Evolutionary conservation across 176 grass and related monocot species (phyloP), one percentile per base, ranked within the genome.

Genomic region (Phoenix dactylifera): DNA sequence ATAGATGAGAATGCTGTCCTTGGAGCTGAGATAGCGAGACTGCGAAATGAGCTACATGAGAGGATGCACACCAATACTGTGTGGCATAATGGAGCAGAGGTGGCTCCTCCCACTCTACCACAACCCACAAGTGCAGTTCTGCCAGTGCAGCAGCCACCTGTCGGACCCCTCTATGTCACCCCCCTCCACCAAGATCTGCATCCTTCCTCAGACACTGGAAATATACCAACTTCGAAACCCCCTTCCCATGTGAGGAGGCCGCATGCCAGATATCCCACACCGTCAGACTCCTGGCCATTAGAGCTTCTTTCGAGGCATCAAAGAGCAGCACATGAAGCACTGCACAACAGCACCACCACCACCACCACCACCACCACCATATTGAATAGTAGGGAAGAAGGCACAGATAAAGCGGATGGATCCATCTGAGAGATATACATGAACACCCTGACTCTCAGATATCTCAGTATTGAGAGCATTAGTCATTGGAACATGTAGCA

Each of bases 1-100:
- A 51, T 52, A 63, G 70, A 73, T 55, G 70, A 73, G 19, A 73
- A 73, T 28, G 54, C 23, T 48, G 28, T 19, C 14, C 59, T 73
- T 12, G 18, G 44, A 55, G 16, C n/a, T 24, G 70, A 63, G 25
- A 59, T 73, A 12, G 50, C 54, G 59, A 62, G 15, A 44, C 28
- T 73, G 26, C 59, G 55, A 52, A 63, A 55, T n/a, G 70, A 55
- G 49, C 60, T 73, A 29, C 24, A 59, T 9, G 26, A 63, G 15
- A 60, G 19, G 26, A 62, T 18, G 58, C 59, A 73, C 1, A 24
- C 59, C 39, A 19, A 60, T 55, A 4, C 50, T 48, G 17, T 63
- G 29, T 68, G 17, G 52, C 26, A 44, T 16, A n/a, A 15, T 26
- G 55, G 26, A 26, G 26, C 26, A 56, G 65, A 68, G 3, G n/a